Base-by-base conservation (phyloP, 179 eudicot genomes). In the Beta macrorhiza region DNA sequence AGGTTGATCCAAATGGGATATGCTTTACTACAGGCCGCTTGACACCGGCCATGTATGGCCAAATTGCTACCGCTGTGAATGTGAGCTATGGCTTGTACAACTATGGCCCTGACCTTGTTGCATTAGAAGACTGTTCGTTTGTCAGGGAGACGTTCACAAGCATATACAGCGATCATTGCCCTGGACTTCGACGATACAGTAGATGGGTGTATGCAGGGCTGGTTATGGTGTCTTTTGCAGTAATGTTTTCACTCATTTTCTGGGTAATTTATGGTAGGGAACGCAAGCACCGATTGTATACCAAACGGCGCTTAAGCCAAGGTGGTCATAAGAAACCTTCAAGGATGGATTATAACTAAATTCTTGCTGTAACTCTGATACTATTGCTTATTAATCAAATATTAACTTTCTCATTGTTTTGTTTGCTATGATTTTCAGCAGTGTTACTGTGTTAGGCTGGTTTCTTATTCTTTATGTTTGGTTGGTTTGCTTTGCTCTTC, bases 251-350 rank as follows among this genome's bases (percentile, higher is more conserved):
- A 22, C 88, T 95, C 44, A 72, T 91, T 56, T 93, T 91, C 81
- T 95, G 98, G 98, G 91, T 93, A 9, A 75, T 95, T 1, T 95
- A 88, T 59, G 98, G 97, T 8, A 84, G 97, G 73, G 99, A 95
- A 80, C 88, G 98, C 42, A 82, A 90, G 81, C 93, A 91, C 80
- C 91, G 97, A 17, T 83, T 90, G 70, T 93, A 84, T 47, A 89
- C 92, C 20, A 92, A 91, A 79, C 82, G 82, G 56, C 83, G 80
- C 13, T 75, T 82, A 67, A 84, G 86, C 2, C 83, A 74, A 58
- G 80, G 79, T 10, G 67, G 15, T 37, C 47, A 74, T 61, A 77
- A 42, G 90, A 84, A 81, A 56, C 79, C 72, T 16, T 77, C 61
- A 67, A 51, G 67, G 44, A 22, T 71, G 62, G 20, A 44, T 56